Conservation (phyloP, 2,329 filamentous ascomycete genomes). For the Phoma sp. region DNA sequence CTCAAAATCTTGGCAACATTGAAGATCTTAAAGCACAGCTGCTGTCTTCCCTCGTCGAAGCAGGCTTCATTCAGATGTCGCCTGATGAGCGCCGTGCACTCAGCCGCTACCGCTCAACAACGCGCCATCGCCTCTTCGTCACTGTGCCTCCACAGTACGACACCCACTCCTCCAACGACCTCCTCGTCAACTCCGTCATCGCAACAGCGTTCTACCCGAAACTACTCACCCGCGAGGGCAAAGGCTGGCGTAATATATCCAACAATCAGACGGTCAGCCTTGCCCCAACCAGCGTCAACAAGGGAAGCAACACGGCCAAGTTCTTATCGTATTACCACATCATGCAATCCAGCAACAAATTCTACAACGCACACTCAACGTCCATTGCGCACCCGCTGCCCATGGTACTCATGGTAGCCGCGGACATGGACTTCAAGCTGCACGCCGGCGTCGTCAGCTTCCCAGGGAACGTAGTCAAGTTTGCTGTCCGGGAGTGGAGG, state of each 20-base stretch:
- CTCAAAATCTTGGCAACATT: slow-evolving; percentile 88
- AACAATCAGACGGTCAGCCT: slow-evolving; percentile 92
- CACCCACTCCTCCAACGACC: slow-evolving; percentile 78
- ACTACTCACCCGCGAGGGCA: slow-evolving; percentile 80
- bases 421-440: slow-evolving; percentile 82
- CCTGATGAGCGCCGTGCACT: slow-evolving; percentile 73
- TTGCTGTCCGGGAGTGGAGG: slow-evolving; percentile 87
- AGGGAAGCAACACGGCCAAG: slow-evolving; percentile 64
- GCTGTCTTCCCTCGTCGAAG: slow-evolving; percentile 81
- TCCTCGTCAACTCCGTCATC: slow-evolving; percentile 80
- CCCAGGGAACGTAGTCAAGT: slow-evolving; percentile 85
- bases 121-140: slow-evolving; percentile 77
- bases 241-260: slow-evolving; percentile 86
- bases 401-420: slow-evolving; percentile 75
- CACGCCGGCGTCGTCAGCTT: slow-evolving; percentile 86
- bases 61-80: slow-evolving; percentile 79
- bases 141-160: slow-evolving; percentile 79
- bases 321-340: slow-evolving; percentile 97
- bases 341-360: slow-evolving; percentile 84
- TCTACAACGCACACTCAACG: slow-evolving; percentile 78
- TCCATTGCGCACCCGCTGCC: slow-evolving; percentile 81
- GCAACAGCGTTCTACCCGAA: slow-evolving; percentile 97
- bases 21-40: slow-evolving; percentile 96
- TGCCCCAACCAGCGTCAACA: slow-evolving; percentile 89
- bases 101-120: slow-evolving; percentile 70